Evolutionary conservation across 176 grass and related monocot species (phyloP).

Genomic region (Alopecurus myosuroides): DNA sequence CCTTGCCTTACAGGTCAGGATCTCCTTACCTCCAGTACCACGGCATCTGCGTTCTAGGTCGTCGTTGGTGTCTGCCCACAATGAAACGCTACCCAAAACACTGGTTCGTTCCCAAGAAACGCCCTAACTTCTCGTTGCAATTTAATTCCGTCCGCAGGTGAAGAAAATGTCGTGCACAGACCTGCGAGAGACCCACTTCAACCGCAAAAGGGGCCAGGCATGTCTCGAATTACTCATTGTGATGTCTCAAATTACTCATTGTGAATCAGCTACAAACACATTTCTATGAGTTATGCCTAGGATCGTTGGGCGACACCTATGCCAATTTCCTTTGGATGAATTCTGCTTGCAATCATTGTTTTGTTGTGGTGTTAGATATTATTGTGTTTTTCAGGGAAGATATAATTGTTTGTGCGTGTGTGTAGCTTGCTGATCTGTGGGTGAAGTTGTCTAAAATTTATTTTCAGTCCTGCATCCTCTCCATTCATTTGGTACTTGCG

Average conservation of each 20-base stretch:
- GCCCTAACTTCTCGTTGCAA: too few relatives aligned
- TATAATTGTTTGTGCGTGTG: not conserved
- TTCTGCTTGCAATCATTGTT: not conserved
- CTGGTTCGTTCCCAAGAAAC: too few relatives aligned
- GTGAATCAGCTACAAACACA: not conserved
- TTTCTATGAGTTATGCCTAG: not conserved
- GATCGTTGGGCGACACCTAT: not conserved
- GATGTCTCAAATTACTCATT: too few relatives aligned
- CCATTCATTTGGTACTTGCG: not conserved
- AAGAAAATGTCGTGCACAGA: conserved; percentile 35
- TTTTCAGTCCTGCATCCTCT: not conserved
- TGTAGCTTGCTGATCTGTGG: not conserved
- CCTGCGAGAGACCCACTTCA: conserved; percentile 88
- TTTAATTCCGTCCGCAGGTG: too few relatives aligned
- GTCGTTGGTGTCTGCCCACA: too few relatives aligned
- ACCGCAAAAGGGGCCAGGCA: conserved; percentile 92
- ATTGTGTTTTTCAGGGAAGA: not conserved
- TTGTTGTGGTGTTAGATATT: not conserved
- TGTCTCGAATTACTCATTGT: conserved; percentile 1
- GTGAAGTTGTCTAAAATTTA: not conserved
- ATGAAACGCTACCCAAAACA: too few relatives aligned
- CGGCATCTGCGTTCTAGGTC: too few relatives aligned
- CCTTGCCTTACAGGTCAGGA: too few relatives aligned
- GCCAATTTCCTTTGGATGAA: not conserved
- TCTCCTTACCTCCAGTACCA: too few relatives aligned